Base-by-base conservation (phyloP, 2,329 filamentous ascomycete species). In the Pseudogymnoascus sp. region DNA sequence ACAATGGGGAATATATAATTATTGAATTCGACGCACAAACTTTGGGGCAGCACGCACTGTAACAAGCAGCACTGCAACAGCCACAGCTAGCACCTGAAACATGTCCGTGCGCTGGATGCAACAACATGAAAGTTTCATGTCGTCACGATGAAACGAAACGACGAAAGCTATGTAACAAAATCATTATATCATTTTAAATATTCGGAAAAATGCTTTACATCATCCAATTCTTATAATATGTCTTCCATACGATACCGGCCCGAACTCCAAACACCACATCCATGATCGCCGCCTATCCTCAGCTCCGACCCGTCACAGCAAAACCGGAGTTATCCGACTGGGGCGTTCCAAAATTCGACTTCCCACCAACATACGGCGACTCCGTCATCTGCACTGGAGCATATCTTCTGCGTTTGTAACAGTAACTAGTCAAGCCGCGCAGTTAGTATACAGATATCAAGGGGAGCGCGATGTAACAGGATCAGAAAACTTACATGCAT, bases 401-500 rank as follows among this genome's bases (percentile, higher is more conserved):
- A 33, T 54, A 54, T 33, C 29, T 54, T 15, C 9, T 9, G 26
- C 47, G 47, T 17, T 10, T 54, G 29, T 33, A 54, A 3, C 8
- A 33, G 47, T 54, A 54, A 54, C 47, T 54, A 54, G 11, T 5
- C 26, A 31, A 31, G 8, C 17, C 9, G 9, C 29, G 9, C 2
- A 17, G 47, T 54, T 33, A 54, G 47, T 54, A 54, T 13, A 33
- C 15, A 10, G 5, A 33, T 5, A 33, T n/a, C 29, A 13, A 33
- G n/a, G 4, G 4, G 9, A 33, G 26, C 15, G 29, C 26, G 1
- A 6, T 26, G 26, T 33, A 17, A 33, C 8, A 21, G 29, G 44
- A 3, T 1, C 1, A 15, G 47, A 54, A 59, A 60, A 41, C 66
- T 67, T 65, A 68, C 66, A 66, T 21, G 40, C 15, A 50, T 1